Evolutionary conservation across 257 asterid species (phyloP).

Genomic region (Scutellaria barbata): DNA sequence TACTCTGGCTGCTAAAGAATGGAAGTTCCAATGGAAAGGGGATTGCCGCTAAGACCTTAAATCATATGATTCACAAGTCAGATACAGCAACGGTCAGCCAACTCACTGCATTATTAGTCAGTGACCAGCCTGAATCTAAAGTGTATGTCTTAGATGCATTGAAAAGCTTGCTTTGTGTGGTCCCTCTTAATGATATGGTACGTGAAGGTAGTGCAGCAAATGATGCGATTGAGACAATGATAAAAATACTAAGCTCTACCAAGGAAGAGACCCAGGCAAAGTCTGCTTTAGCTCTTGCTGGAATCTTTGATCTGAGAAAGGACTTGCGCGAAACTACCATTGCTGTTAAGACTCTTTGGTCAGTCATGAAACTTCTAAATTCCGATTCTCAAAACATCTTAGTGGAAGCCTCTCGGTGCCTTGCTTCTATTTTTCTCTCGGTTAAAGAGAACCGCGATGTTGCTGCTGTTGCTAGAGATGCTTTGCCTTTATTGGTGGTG

Average conservation of each 20-base stretch:
- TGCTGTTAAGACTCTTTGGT: conserved; percentile 70
- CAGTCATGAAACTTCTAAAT: conserved; percentile 68
- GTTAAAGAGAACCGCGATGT: conserved; percentile 85
- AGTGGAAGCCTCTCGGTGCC: conserved; percentile 77
- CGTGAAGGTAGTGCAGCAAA: conserved; percentile 98
- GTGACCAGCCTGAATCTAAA: conserved; percentile 97
- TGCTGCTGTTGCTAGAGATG: conserved; percentile 80
- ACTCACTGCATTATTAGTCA: conserved; percentile 87
- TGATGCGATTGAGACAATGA: conserved; percentile 95
- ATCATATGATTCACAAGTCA: conserved; percentile 97
- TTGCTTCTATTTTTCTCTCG: conserved; percentile 90
- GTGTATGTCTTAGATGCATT: conserved; percentile 88
- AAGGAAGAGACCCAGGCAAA: conserved; percentile 94
- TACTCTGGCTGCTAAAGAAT: conserved; percentile 93
- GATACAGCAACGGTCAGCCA: conserved; percentile 99
- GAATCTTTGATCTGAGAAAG: conserved; percentile 79
- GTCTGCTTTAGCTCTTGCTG: conserved; percentile 90
- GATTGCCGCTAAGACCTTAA: conserved; percentile 95
- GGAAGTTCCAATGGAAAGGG: conserved; percentile 96
- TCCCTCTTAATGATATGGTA: conserved; percentile 75
- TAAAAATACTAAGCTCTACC: conserved; percentile 74
- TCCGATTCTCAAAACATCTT: conserved; percentile 72
- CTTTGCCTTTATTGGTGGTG: conserved; percentile 68
- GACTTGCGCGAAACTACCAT: conserved; percentile 87
- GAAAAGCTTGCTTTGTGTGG: conserved; percentile 90